Evolutionary conservation across 768 basidiomycete species (phyloP).

Genomic region (Termitomyces titanicus): DNA sequence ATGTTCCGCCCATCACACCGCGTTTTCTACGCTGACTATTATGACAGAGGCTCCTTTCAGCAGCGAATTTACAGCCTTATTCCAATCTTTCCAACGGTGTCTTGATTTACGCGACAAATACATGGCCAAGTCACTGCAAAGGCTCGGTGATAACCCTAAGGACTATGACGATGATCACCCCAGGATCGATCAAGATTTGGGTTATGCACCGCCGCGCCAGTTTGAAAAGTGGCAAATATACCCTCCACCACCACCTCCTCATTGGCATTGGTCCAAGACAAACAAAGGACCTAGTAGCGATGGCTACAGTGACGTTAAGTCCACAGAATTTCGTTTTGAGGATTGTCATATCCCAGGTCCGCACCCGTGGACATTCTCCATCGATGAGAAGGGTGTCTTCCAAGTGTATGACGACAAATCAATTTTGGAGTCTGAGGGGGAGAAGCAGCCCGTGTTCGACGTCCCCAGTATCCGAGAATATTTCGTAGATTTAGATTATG

Average conservation of each 20-base stretch:
- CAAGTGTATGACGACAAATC: conserved; percentile 63
- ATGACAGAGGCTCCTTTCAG: conserved; percentile 29
- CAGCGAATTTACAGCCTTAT: conserved; percentile 51
- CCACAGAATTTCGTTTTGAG: conserved; percentile 63
- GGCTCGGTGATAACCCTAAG: conserved; percentile 91
- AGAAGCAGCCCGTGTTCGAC: conserved; percentile 62
- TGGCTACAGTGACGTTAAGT: conserved; percentile 20
- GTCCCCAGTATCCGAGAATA: conserved; percentile 91
- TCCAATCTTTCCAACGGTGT: conserved; percentile 76
- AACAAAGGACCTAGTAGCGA: conserved; percentile 42
- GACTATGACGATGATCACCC: conserved; percentile 83
- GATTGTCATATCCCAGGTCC: conserved; percentile 70
- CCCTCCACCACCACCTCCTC: conserved; percentile 89
- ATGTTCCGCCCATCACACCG: conserved; percentile 7
- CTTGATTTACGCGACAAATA: conserved; percentile 95
- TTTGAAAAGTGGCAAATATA: conserved; percentile 82
- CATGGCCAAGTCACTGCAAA: conserved; percentile 80
- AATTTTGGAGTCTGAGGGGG: conserved; percentile 19
- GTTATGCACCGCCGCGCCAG: conserved; percentile 51
- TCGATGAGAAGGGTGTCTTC: conserved; percentile 90
- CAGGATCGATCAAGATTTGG: conserved; percentile 56
- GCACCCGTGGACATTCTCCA: conserved; percentile 59
- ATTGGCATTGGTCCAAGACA: conserved; percentile 84
- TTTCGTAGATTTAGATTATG: conserved; percentile 91
- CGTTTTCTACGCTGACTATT: background rate